Base-by-base conservation (phyloP, 1,139 yeast genomes). In the Trichomonascaceae sp. region DNA sequence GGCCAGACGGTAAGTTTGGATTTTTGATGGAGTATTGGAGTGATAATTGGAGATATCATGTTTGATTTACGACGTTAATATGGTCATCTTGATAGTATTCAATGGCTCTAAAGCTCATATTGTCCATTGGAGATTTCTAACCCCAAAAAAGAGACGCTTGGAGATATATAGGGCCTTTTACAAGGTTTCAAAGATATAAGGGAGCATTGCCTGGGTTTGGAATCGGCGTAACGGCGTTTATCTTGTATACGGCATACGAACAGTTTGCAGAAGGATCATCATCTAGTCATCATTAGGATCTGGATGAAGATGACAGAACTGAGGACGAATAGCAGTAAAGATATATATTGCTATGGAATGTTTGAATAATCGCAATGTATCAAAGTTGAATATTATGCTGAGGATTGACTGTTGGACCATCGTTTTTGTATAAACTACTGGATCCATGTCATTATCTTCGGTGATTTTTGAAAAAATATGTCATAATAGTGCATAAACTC, bases 191-290 rank as follows among this genome's bases (percentile, higher is more conserved):
- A 72, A 76, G 95, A 65, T 85, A 83, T 71, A 83, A 77, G 65
- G 82, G 82, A 57, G 79, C 87, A n/a, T 81, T 88, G 67, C 96
- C 96, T 2, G 96, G 96, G 1, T 79, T 88, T 53, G 89, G 90
- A 45, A 79, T 85, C 52, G 96, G 93, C 45, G 77, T 85, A 32
- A 93, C 83, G 38, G 93, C 93, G 6, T 88, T 88, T 67, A 74
- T 83, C 38, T 76, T 80, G 17, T 85, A 84, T 69, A 76, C 81
- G 61, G 80, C 82, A 45, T 83, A 82, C 66, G 91, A 85, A 70
- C 66, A 71, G 59, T 59, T 66, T 50, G 61, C 61, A 20, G 60
- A 47, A 13, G 24, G 47, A 19, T 41, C 41, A 5, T 32, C 38
- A n/a, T 36, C 41, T 5, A 15, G 41, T 36, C 41, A 36, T 15